A percentile compares a stretch with the other conserved stretches of the same genome.
Evolutionary conservation across 2,329 filamentous ascomycete species (phyloP).

Genomic region (Cordyceps cicadae): DNA sequence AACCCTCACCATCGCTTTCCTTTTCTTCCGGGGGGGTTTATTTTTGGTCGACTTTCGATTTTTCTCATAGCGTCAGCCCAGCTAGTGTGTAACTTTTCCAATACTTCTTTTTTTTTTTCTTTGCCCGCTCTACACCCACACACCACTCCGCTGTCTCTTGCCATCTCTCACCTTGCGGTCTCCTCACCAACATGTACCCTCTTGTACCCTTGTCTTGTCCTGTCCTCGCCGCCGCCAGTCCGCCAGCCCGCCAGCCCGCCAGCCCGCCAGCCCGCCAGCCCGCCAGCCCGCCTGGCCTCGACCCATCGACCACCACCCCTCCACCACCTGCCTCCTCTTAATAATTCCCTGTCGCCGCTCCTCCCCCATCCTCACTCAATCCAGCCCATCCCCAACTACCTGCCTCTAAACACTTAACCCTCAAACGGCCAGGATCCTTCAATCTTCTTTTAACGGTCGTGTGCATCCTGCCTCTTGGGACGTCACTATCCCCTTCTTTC

Average conservation of each 20-base stretch:
- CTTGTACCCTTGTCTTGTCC: not conserved
- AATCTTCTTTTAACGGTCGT: not conserved
- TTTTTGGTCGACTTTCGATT: too few species aligned
- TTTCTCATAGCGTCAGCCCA: not conserved
- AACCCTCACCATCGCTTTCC: not conserved
- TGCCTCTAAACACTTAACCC: not conserved
- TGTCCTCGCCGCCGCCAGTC: not conserved
- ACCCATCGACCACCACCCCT: slow-evolving; percentile 2
- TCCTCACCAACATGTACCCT: not conserved
- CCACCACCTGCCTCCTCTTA: slow-evolving; percentile 3
- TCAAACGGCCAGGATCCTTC: not conserved
- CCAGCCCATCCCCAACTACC: not conserved
- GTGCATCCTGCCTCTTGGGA: not conserved
- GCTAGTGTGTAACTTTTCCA: not conserved
- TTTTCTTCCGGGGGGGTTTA: not conserved
- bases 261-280: not conserved
- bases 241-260: not conserved
- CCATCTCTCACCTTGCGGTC: not conserved
- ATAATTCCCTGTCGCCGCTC: slow-evolving; percentile 6
- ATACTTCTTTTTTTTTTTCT: not conserved
- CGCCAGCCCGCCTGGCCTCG: slow-evolving; percentile 2
- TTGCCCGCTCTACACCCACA: not conserved
- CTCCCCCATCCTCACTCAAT: not conserved
- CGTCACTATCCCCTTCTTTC: not conserved
- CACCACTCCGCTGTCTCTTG: not conserved